These are phyloP conservation scores for Metschnikowia aberdeeniae DNA, from an alignment of 805 yeast genomes.

Conservation along the genomic window DNA sequence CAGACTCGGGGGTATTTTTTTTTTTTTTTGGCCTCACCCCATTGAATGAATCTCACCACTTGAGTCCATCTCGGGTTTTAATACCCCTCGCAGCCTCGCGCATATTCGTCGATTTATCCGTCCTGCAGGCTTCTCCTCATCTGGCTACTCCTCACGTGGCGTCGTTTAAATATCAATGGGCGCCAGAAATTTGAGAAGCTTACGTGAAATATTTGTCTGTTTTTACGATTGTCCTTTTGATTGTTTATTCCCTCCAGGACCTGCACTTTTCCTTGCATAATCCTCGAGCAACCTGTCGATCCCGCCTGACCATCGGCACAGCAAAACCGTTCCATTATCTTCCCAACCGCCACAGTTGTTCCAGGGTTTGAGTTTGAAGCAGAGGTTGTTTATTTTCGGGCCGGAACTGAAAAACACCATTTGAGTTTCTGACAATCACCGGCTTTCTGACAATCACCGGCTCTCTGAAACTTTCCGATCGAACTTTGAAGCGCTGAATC, in stretches of 20 bases:
- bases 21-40: background rate
- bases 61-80: constrained; percentile 1
- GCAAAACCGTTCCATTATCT: too few relatives aligned
- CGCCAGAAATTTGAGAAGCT: background rate
- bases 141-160: constrained; percentile 15
- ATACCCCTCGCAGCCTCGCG: constrained; percentile 4
- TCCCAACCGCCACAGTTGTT: too few relatives aligned
- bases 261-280: too few relatives aligned
- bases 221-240: too few relatives aligned
- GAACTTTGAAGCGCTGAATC: background rate
- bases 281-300: too few relatives aligned
- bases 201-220: background rate
- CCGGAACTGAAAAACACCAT: too few relatives aligned
- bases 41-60: constrained; percentile 1
- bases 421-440: background rate
- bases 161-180: constrained; percentile 4
- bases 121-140: constrained; percentile 13
- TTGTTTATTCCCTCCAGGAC: too few relatives aligned
- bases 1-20: constrained; percentile 1
- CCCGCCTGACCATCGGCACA: too few relatives aligned
- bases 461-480: background rate
- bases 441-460: background rate
- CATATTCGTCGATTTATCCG: background rate
- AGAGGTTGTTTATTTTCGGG: too few relatives aligned
- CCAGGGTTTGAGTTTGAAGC: too few relatives aligned